phyloP scores from a whole-genome alignment of 1,284 basidiomycete species.

The Pseudozyma pruni region DNA sequence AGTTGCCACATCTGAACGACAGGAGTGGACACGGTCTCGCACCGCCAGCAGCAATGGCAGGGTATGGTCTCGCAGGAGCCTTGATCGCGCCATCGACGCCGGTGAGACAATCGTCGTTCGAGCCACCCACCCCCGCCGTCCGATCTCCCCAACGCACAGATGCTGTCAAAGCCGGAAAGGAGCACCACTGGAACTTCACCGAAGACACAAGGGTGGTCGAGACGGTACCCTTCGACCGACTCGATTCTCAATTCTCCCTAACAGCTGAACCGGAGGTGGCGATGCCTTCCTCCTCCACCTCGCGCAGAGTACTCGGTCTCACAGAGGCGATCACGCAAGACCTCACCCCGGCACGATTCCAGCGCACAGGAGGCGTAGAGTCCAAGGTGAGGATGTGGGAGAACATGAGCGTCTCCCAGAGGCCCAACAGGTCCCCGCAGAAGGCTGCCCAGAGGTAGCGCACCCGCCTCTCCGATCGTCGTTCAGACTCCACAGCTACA shows the following conservation, averaged over 20 bases:
- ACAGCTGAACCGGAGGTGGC: not conserved
- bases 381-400: constrained; percentile 49
- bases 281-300: constrained; percentile 17
- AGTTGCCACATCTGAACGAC: constrained; percentile 11
- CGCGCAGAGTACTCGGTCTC: constrained; percentile 18
- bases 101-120: constrained; percentile 8
- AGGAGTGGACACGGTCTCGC: no score
- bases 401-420: constrained; percentile 21
- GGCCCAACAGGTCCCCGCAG: not conserved
- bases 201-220: constrained; percentile 8
- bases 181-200: constrained; percentile 25
- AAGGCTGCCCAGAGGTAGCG: no score
- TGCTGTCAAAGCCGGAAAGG: constrained; percentile 2
- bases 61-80: constrained; percentile 22
- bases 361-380: constrained; percentile 18
- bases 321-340: constrained; percentile 15
- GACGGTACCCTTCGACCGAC: constrained; percentile 6
- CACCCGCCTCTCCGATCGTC: no score
- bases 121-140: not conserved
- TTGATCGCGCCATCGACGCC: constrained; percentile 23
- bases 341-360: constrained; percentile 3
- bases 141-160: not conserved
- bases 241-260: constrained; percentile 35
- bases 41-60: not conserved
- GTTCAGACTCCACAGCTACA: no score